Base-by-base conservation (phyloP, 2,329 filamentous ascomycete species). In the Talaromyces albobiverticillius region DNA sequence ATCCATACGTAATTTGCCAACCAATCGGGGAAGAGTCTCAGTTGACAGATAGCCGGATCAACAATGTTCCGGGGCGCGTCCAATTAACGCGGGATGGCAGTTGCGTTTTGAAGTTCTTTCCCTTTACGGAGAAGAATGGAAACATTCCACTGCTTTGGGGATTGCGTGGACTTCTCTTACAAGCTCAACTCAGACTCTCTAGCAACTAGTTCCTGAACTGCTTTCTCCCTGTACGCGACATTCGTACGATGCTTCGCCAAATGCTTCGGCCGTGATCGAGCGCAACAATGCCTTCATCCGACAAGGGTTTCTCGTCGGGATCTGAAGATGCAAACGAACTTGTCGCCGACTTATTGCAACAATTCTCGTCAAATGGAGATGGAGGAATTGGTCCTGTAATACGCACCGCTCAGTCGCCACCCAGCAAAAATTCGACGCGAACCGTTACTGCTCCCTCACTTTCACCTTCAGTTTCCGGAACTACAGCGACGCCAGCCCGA, bases 291-390 rank as follows among this genome's bases (percentile, higher is more conserved):
- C 22, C 38, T 38, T 31, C 46, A 9, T 43, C 29, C 20, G 36
- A 45, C 16, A 50, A 41, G 22, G 34, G 26, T 16, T 51, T 51
- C 41, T 50, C 58, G 18, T 58, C 62, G n/a, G 42, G 22, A 2
- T 56, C 60, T n/a, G 59, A 60, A 5, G 57, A 61, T 46, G 57
- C 58, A 11, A 57, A 61, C 36, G 58, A 59, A 23, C 51, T 60
- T 6, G 61, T 62, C 13, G 53, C 53, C 16, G 59, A 62, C 26
- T 55, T 61, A n/a, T 55, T 63, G 13, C 50, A 59, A 16, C 57
- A 60, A 31, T 61, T 60, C 18, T 51, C 56, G 11, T 42, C 53
- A 18, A 22, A 29, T 9, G 18, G 38, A 36, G 23, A 42, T 23
- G 8, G 20, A 40, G 32, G 32, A 36, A 43, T 46, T 16, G 36